phyloP scores from a whole-genome alignment of 2,329 filamentous ascomycete species.

The Davidsoniella eucalypti region DNA sequence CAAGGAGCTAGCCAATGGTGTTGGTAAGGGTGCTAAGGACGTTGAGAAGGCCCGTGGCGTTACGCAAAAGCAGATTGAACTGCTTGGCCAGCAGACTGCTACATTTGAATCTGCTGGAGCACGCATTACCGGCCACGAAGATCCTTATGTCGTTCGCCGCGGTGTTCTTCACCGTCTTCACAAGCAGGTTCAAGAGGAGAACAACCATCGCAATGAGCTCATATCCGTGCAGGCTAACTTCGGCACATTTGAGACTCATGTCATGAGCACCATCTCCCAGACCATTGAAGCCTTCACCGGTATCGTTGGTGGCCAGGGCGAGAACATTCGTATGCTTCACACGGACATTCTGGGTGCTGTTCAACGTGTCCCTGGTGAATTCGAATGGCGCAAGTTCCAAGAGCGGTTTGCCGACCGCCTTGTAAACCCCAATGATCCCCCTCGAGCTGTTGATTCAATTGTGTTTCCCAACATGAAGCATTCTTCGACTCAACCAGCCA shows the following conservation, averaged over 20 bases:
- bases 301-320: constrained; percentile 62
- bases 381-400: constrained; percentile 82
- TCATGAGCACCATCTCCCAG: constrained; percentile 67
- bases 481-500: constrained; percentile 58
- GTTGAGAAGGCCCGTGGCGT: constrained; percentile 74
- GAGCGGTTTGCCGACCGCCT: constrained; percentile 54
- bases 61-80: constrained; percentile 92
- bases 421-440: constrained; percentile 58
- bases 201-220: constrained; percentile 86
- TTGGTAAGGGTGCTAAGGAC: constrained; percentile 70
- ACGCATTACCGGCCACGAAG: constrained; percentile 53
- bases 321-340: constrained; percentile 68
- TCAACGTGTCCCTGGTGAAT: constrained; percentile 65
- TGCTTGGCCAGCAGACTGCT: constrained; percentile 74
- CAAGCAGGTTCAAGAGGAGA: constrained; percentile 87
- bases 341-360: constrained; percentile 63
- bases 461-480: constrained; percentile 84
- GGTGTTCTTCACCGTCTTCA: constrained; percentile 69
- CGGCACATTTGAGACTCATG: constrained; percentile 68
- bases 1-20: constrained; percentile 73
- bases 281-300: constrained; percentile 71
- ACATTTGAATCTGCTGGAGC: constrained; percentile 60
- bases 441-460: constrained; percentile 58
- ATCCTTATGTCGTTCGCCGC: constrained; percentile 77
- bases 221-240: constrained; percentile 86